These are phyloP conservation scores for Carex sylvatica DNA, from an alignment of 202 grass and related monocot genomes.

Conservation along the genomic window DNA sequence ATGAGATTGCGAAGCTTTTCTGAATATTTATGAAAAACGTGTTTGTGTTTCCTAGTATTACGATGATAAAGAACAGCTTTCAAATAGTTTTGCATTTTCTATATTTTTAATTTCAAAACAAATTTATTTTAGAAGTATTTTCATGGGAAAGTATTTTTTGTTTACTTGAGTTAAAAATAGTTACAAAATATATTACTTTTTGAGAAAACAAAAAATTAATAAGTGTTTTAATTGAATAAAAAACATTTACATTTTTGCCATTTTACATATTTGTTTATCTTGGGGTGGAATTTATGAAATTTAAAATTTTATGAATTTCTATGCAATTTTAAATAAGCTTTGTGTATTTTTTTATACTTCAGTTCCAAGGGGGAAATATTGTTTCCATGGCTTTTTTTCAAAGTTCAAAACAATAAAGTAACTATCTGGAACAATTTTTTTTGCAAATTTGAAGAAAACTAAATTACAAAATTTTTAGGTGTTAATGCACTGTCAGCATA, in stretches of 20 bases:
- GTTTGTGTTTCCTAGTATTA: background rate
- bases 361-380: background rate
- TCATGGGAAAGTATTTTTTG: background rate
- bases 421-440: background rate
- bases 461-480: conserved; percentile 4
- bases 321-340: background rate
- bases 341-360: background rate
- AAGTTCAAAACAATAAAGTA: background rate
- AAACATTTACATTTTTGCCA: background rate
- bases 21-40: background rate
- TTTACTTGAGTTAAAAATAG: background rate
- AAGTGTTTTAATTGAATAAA: background rate
- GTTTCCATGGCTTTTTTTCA: background rate
- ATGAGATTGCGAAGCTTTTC: background rate
- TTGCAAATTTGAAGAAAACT: background rate
- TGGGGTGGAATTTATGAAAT: background rate
- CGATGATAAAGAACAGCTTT: background rate
- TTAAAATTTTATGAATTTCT: conserved; percentile 1
- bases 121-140: conserved; percentile 10
- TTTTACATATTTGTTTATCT: background rate
- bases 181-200: background rate
- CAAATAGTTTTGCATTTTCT: background rate
- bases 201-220: background rate
- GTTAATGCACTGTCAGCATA: background rate
- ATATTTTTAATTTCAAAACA: background rate